A percentile compares a stretch with the other conserved stretches of the same genome.
Evolutionary conservation across 164 flowering plant species (phyloP).

Genomic region (Umbellularia californica): DNA sequence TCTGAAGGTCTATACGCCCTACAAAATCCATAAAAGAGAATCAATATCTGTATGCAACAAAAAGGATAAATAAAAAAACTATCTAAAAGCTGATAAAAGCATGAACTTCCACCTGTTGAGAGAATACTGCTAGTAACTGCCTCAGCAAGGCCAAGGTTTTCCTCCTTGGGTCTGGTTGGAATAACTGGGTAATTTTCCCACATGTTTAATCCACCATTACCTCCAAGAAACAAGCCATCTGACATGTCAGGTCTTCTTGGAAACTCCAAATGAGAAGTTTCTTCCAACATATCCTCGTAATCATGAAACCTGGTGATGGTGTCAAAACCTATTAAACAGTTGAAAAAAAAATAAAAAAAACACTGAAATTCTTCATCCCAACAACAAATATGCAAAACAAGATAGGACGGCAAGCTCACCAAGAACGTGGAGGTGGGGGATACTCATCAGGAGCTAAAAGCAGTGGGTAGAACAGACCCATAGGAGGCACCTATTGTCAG

Average conservation of each 20-base stretch:
- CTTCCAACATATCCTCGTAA: conserved; percentile 93
- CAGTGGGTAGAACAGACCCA: conserved; percentile 91
- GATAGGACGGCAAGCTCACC: conserved; percentile 34
- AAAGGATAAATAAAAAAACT: neutral
- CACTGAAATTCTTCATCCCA: neutral
- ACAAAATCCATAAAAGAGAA: conserved; percentile 17
- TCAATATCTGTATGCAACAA: neutral
- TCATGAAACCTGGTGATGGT: conserved; percentile 69
- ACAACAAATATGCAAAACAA: neutral
- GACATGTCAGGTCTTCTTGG: conserved; percentile 64
- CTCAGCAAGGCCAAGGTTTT: conserved; percentile 93
- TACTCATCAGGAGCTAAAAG: conserved; percentile 86
- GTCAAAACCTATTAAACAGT: neutral
- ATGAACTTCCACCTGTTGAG: conserved; percentile 54
- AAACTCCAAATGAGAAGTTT: conserved; percentile 70
- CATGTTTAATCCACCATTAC: conserved; percentile 56
- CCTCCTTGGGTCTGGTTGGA: conserved; percentile 60
- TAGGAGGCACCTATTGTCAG: conserved; percentile 78
- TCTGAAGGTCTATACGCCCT: conserved; percentile 96
- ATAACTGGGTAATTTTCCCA: conserved; percentile 80
- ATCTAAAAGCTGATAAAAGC: neutral
- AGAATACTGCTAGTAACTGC: conserved; percentile 92
- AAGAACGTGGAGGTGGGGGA: conserved; percentile 89
- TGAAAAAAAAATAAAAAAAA: neutral
- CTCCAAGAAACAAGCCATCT: conserved; percentile 56